A percentile compares a stretch with the other conserved stretches of the same genome.
Evolutionary conservation across 2,329 filamentous ascomycete species (phyloP).

Genomic region (Phialophora chinensis): DNA sequence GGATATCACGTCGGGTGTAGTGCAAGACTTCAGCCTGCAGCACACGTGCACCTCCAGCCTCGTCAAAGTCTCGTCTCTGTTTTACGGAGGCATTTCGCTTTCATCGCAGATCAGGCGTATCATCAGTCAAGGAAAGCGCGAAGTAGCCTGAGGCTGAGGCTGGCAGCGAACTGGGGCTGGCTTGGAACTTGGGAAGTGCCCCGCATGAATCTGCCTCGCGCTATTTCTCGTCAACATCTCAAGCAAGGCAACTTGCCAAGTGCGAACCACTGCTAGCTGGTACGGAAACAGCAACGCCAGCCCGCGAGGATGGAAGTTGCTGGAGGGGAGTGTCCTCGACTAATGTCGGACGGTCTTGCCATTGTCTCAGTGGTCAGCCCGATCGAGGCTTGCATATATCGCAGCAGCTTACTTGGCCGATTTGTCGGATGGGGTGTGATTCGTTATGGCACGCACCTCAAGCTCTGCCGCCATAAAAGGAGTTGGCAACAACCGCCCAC

Average conservation of each 20-base stretch:
- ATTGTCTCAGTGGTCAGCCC: not conserved
- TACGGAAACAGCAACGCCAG: too few species aligned
- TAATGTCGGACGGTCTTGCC: not conserved
- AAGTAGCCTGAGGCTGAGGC: not conserved
- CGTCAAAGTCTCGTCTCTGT: not conserved
- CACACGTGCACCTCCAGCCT: not conserved
- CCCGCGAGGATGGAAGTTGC: too few species aligned
- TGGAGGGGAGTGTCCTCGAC: not conserved
- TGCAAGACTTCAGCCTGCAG: not conserved
- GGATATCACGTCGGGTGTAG: not conserved
- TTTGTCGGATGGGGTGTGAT: not conserved
- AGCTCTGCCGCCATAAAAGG: not conserved
- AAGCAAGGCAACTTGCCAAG: not conserved
- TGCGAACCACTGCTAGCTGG: too few species aligned
- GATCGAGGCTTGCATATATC: not conserved
- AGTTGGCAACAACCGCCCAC: not conserved
- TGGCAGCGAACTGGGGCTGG: not conserved
- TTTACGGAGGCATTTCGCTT: not conserved
- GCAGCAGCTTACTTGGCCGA: not conserved
- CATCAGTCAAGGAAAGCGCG: not conserved
- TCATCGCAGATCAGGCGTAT: not conserved
- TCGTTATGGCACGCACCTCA: not conserved
- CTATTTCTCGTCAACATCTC: not conserved
- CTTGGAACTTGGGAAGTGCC: not conserved
- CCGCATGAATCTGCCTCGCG: constrained; percentile 3